Conservation (phyloP, 2,329 filamentous ascomycete species). For the Ceratocystiopsis brevicomis region DNA sequence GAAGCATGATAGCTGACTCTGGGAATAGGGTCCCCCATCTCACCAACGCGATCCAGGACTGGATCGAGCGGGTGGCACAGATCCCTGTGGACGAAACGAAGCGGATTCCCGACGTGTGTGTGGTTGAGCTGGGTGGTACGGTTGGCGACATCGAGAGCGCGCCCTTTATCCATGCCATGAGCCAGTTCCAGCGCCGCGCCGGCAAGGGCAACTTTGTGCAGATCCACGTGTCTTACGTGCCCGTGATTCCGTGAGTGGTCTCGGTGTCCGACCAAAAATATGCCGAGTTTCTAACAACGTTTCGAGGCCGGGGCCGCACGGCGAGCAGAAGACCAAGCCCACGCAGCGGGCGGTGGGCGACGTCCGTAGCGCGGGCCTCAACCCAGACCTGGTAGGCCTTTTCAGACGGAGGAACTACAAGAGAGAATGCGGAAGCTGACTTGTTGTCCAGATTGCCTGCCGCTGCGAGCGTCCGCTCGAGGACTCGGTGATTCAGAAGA, state of each 20-base stretch:
- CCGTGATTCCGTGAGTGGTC: constrained; percentile 25
- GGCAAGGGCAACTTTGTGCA: constrained; percentile 69
- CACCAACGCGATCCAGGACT: constrained; percentile 79
- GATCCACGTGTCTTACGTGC: constrained; percentile 79
- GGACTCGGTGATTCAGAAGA: constrained; percentile 59
- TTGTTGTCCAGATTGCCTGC: constrained; percentile 54
- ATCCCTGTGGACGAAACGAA: constrained; percentile 74
- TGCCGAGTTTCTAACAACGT: constrained; percentile 2
- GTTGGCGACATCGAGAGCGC: constrained; percentile 69
- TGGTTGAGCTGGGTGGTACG: constrained; percentile 49
- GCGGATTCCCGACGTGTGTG: constrained; percentile 76
- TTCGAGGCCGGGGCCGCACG: constrained; percentile 15
- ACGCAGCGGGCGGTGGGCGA: constrained; percentile 80
- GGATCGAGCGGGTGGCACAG: constrained; percentile 71
- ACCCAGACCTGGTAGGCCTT: constrained; percentile 43
- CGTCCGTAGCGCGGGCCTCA: constrained; percentile 61
- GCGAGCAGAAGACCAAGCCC: constrained; percentile 88
- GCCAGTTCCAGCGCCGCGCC: constrained; percentile 53
- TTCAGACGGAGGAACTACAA: background rate
- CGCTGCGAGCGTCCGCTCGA: constrained; percentile 67
- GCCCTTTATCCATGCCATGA: constrained; percentile 75
- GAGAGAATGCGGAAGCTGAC: background rate
- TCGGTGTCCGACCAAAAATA: background rate
- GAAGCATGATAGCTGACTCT: no score
- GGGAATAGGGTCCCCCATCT: constrained; percentile 53